Base-by-base conservation (phyloP, 75 land plant genomes). In the Isoetes taiwanensis region DNA sequence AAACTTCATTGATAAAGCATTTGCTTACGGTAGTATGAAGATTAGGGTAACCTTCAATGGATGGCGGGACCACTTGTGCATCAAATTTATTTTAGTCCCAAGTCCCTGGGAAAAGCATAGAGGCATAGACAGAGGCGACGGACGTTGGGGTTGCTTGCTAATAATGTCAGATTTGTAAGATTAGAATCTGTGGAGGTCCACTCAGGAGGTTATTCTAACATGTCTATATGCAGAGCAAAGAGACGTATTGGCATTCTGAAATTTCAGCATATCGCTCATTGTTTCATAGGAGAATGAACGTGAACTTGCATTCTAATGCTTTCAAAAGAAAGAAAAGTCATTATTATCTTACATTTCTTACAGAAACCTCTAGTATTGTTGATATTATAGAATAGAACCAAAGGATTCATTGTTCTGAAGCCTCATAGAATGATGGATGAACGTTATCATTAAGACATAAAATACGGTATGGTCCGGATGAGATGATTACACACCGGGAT, bases 141-240 rank as follows among this genome's bases (percentile, higher is more conserved):
- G n/a, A n/a, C n/a, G n/a, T n/a, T n/a, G n/a, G n/a, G n/a, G n/a
- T n/a, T n/a, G n/a, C 55, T 76, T 72, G 65, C 75, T 78, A 79
- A 8, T 28, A 66, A 68, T 21, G 32, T 62, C 5, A 77, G 76
- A 34, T 59, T 6, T 16, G 33, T 63, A 80, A 85, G 72, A 28
- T 56, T 56, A 11, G 74, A 64, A 32, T 31, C 43, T 85, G 90
- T 21, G 82, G 9, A 11, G 58, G 46, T 2, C 90, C 90, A 6
- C 62, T 57, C 32, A 85, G 32, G 31, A 55, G 41, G 34, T 85
- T 85, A 69, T 73, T 55, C 73, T 72, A 32, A 85, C 55, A 61
- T 85, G 58, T 62, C 90, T 85, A 64, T 30, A 42, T n/a, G n/a
- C n/a, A 21, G 28, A 39, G 30, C 30, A 33, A 64, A 24, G 19